Conservation (phyloP, 1,284 basidiomycete genomes). For the Neotropicomus parvogracilis region DNA sequence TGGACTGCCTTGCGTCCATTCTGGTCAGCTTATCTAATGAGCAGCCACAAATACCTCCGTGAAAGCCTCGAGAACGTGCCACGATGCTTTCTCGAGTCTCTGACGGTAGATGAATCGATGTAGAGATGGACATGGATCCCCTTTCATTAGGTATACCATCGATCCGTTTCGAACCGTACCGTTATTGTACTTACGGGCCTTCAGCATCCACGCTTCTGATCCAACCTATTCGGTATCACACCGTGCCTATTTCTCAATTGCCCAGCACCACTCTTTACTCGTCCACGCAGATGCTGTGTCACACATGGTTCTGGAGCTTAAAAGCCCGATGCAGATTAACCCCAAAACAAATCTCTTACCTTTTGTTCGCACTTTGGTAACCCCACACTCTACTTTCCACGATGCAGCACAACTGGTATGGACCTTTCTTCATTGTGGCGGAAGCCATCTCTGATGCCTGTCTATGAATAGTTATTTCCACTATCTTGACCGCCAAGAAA, state of each 20-base stretch:
- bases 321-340: neutral
- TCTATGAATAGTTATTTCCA: constrained; percentile 4
- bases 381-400: neutral
- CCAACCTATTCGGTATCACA: neutral
- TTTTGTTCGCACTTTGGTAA: neutral
- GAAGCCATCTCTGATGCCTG: constrained; percentile 2
- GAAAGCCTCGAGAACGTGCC: neutral
- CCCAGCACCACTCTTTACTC: neutral
- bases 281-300: constrained; percentile 21
- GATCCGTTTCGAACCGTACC: neutral
- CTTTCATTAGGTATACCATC: no score
- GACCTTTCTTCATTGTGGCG: neutral
- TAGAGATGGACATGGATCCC: neutral
- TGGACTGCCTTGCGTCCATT: neutral
- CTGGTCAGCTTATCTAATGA: neutral
- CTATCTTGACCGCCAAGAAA: neutral
- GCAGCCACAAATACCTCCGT: neutral
- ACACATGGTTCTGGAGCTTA: constrained; percentile 4
- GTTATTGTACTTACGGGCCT: neutral
- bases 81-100: neutral
- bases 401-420: constrained; percentile 18
- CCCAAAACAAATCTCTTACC: neutral
- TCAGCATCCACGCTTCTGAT: neutral
- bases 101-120: neutral
- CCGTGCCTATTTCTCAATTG: constrained; percentile 1